These are phyloP conservation scores for Lactarius quietus DNA, from an alignment of 768 basidiomycete genomes.

Conservation along the genomic window DNA sequence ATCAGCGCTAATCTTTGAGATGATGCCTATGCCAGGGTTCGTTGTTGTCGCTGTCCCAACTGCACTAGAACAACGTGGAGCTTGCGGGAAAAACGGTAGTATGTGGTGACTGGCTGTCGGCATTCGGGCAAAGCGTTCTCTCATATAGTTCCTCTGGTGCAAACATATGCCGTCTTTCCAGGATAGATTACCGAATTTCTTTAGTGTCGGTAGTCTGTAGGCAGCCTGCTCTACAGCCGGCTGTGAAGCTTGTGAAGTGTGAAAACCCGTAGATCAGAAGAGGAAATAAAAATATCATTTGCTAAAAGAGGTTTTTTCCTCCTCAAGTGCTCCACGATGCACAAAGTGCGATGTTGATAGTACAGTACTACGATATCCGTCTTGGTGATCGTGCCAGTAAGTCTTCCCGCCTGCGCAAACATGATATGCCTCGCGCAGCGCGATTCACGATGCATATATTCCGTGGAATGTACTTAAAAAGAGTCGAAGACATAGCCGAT, in stretches of 20 bases:
- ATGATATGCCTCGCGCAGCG: conserved; percentile 62
- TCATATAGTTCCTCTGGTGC: no score
- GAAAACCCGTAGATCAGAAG: neutral
- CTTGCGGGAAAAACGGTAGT: no score
- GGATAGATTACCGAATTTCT: no score
- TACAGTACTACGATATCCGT: conserved; percentile 59
- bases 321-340: conserved; percentile 40
- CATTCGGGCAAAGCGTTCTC: no score
- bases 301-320: neutral
- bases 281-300: neutral
- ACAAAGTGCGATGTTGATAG: conserved; percentile 56
- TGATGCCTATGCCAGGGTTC: no score
- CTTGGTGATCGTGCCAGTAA: conserved; percentile 67
- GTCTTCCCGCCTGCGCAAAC: conserved; percentile 55
- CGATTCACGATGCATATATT: conserved; percentile 70
- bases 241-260: no score
- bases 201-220: neutral
- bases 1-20: no score
- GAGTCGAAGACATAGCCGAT: conserved; percentile 84
- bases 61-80: no score
- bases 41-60: no score
- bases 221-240: neutral
- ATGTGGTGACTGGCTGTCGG: no score
- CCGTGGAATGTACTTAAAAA: conserved; percentile 72
- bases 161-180: no score